Evolutionary conservation across 768 basidiomycete species (phyloP), one percentile per base, ranked within the genome.

Genomic region (Pluteus cervinus): DNA sequence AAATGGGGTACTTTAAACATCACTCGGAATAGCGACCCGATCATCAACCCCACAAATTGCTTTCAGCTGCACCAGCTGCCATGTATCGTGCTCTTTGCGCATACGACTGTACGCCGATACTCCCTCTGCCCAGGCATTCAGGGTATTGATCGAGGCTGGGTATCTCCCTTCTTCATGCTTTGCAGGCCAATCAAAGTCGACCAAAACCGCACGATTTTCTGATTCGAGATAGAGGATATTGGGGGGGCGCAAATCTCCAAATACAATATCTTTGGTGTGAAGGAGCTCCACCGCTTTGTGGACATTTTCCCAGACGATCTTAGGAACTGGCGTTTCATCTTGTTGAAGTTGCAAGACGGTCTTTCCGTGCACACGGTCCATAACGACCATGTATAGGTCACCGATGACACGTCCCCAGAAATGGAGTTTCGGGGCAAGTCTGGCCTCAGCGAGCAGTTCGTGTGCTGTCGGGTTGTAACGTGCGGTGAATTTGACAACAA

Each of bases 131-230:
- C 46, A 48, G 17, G 31, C 28, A 29, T 42, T 45, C 25, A 22
- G n/a, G 30, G 35, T 20, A 36, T 47, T 50, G 29, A 52, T 41
- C 29, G 43, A 42, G 16, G 48, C 42, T 10, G 55, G 54, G 38
- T 58, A 60, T 43, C 45, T 37, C 37, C 29, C 45, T 32, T 50
- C 29, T 5, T 36, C 47, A 23, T 37, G 36, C 25, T 39, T 41
- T 10, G 47, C 58, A 15, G 49, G 36, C 56, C 54, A 60, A 43
- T 60, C 55, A 36, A 58, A 58, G 42, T 58, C 52, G 24, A 56
- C 41, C 10, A 60, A 44, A 32, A 53, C 32, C 14, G 37, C 47
- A 29, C 36, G 36, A 15, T 12, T 30, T 21, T 44, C 43, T 36
- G 34, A 20, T 18, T 45, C 30, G 30, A 22, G 21, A 29, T 39